phyloP scores from a whole-genome alignment of 805 yeast genomes.

The Candida rishiriensis region DNA sequence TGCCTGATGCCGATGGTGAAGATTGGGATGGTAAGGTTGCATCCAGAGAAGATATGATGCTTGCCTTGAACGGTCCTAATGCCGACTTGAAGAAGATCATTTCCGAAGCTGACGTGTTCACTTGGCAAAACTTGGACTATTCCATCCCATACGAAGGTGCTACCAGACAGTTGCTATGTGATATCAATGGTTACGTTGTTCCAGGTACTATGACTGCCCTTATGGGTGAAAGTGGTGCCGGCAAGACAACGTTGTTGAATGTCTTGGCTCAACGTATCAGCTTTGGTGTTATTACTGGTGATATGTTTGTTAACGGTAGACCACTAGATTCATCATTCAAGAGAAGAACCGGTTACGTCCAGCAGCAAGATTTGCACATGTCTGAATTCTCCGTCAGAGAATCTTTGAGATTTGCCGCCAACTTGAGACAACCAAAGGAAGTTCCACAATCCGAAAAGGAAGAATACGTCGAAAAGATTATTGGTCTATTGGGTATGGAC shows the following conservation, averaged over 20 bases:
- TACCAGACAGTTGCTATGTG: conserved; percentile 37
- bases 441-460: conserved; percentile 35
- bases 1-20: conserved; percentile 26
- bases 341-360: conserved; percentile 52
- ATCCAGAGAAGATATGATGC: conserved; percentile 21
- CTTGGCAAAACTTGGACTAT: conserved; percentile 63
- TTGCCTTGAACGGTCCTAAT: conserved; percentile 17
- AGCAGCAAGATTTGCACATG: conserved; percentile 51
- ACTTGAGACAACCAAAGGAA: conserved; percentile 40
- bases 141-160: conserved; percentile 46
- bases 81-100: conserved; percentile 21
- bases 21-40: conserved; percentile 40
- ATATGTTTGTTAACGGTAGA: conserved; percentile 50
- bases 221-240: conserved; percentile 64
- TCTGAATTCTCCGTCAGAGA: conserved; percentile 50
- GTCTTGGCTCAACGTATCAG: conserved; percentile 48
- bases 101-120: conserved; percentile 38
- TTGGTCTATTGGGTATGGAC: conserved; percentile 36
- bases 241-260: conserved; percentile 53
- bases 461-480: conserved; percentile 40
- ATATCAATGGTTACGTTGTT: conserved; percentile 39
- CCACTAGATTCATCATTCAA: conserved; percentile 46
- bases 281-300: conserved; percentile 52
- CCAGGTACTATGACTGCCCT: conserved; percentile 57
- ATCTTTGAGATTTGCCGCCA: conserved; percentile 45